Conservation (phyloP, 129 eudicot species). For the Lonicera japonica region DNA sequence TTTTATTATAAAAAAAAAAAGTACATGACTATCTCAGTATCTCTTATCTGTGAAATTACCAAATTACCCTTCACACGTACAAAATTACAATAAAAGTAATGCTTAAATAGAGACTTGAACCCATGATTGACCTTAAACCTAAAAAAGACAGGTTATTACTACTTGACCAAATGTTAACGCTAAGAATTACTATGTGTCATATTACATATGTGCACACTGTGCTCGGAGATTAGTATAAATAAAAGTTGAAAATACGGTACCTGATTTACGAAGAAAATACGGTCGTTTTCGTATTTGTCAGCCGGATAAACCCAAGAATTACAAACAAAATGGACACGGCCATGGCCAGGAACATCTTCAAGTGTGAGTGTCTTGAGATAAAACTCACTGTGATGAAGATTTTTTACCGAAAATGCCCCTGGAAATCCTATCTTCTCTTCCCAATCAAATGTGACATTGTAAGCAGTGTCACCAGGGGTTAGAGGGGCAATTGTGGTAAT, state of each 20-base stretch:
- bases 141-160: too few species aligned
- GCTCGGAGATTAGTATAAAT: too few species aligned
- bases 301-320: slow-evolving; percentile 76
- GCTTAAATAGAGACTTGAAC: too few species aligned
- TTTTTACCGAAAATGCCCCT: slow-evolving; percentile 54
- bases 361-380: slow-evolving; percentile 62
- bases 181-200: too few species aligned
- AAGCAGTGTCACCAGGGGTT: slow-evolving; percentile 25
- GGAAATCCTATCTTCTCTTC: slow-evolving; percentile 51
- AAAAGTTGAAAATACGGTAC: too few species aligned
- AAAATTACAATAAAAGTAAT: not conserved
- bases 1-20: too few species aligned
- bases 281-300: slow-evolving; percentile 30
- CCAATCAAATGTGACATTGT: slow-evolving; percentile 46
- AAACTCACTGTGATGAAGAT: slow-evolving; percentile 49
- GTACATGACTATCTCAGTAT: too few species aligned
- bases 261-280: slow-evolving; percentile 63
- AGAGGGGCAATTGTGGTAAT: slow-evolving; percentile 29
- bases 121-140: too few species aligned
- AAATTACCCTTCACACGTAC: too few species aligned
- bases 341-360: slow-evolving; percentile 57
- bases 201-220: too few species aligned
- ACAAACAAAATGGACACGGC: slow-evolving; percentile 55
- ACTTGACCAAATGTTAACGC: too few species aligned
- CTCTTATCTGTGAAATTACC: too few species aligned